Conservation (phyloP, 2,329 filamentous ascomycete species). For the Magnaporthiopsis poae region DNA sequence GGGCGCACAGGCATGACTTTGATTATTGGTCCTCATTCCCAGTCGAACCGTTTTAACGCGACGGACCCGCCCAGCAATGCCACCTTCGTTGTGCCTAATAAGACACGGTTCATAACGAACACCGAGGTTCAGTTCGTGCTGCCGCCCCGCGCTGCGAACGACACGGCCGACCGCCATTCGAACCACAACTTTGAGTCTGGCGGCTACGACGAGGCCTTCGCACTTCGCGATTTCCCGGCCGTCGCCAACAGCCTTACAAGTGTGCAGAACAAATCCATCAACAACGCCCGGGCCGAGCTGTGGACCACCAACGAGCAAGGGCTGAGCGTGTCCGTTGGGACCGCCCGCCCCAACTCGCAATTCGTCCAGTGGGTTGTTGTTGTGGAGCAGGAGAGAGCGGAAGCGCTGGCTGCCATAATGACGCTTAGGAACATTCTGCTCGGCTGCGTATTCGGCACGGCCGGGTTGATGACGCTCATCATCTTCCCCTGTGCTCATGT, state of each 20-base stretch:
- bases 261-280: conserved; percentile 35
- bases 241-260: conserved; percentile 50
- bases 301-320: conserved; percentile 65
- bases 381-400: conserved; percentile 63
- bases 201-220: conserved; percentile 42
- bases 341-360: conserved; percentile 55
- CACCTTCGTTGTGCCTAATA: conserved; percentile 30
- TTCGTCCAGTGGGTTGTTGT: conserved; percentile 76
- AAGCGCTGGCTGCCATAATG: conserved; percentile 67
- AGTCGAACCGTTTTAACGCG: conserved; percentile 54
- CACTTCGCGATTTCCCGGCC: conserved; percentile 52
- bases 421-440: conserved; percentile 71
- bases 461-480: conserved; percentile 61
- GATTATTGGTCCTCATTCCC: conserved; percentile 56
- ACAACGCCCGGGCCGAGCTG: conserved; percentile 60
- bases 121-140: conserved; percentile 50
- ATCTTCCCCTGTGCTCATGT: conserved; percentile 72
- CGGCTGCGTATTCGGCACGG: conserved; percentile 75
- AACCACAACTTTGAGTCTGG: conserved; percentile 32
- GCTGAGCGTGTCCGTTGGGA: conserved; percentile 65
- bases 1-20: conserved; percentile 60
- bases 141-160: conserved; percentile 34
- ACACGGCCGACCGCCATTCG: conserved; percentile 38
- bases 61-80: conserved; percentile 36
- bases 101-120: conserved; percentile 27